Conservation (phyloP, 768 basidiomycete species). For the Hemileccinum rubropunctum region DNA sequence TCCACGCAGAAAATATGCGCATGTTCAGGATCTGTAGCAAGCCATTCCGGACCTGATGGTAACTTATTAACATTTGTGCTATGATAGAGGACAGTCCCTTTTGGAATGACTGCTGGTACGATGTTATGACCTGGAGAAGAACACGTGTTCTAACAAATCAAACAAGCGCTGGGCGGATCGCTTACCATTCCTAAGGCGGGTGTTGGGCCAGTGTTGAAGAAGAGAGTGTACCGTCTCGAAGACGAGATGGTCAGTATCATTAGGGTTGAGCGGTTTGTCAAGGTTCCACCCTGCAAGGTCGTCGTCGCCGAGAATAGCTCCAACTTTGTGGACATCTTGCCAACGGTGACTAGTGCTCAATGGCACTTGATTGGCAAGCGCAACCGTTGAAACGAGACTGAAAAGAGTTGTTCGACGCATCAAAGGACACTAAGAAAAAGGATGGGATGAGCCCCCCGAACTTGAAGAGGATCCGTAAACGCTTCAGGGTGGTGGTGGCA, state of each 20-base stretch:
- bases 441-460: too few species aligned
- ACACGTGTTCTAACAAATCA: too few species aligned
- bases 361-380: too few species aligned
- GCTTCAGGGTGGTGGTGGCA: too few species aligned
- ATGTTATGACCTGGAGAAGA: conserved; percentile 19
- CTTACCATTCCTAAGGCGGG: conserved; percentile 44
- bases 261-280: conserved; percentile 18
- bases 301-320: background rate
- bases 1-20: conserved; percentile 37
- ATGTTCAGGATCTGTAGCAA: conserved; percentile 36
- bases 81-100: conserved; percentile 38
- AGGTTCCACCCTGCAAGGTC: conserved; percentile 20
- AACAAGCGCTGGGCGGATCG: too few species aligned
- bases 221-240: conserved; percentile 26
- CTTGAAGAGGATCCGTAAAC: too few species aligned
- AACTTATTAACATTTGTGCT: conserved; percentile 15
- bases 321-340: too few species aligned
- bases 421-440: too few species aligned
- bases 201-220: conserved; percentile 46
- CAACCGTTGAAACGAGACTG: too few species aligned
- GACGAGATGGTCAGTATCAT: conserved; percentile 25
- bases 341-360: too few species aligned
- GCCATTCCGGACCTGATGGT: conserved; percentile 33
- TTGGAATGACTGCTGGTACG: conserved; percentile 33
- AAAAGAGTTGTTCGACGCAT: too few species aligned